Conservation (phyloP, 75 land plant species). For the Gnetum montanum region DNA sequence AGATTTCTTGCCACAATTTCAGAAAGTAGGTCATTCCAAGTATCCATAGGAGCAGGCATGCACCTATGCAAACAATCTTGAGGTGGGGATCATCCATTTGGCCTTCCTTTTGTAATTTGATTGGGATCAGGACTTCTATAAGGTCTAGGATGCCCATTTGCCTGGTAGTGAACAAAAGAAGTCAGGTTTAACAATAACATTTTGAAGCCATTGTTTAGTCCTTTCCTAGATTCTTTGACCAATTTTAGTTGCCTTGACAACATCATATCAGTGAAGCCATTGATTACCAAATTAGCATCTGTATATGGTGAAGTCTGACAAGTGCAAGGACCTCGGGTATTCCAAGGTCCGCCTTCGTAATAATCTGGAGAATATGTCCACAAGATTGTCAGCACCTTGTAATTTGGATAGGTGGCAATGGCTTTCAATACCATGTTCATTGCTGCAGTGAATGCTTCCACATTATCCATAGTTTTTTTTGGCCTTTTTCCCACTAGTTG, state of each 20-base stretch:
- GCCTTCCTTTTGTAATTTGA: conserved; percentile 49
- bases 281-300: conserved; percentile 21
- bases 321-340: conserved; percentile 90
- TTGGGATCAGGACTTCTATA: conserved; percentile 74
- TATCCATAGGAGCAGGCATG: conserved; percentile 97
- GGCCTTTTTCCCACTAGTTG: conserved; percentile 40
- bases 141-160: conserved; percentile 95
- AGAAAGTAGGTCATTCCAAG: conserved; percentile 81
- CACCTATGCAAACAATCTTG: conserved; percentile 99
- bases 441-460: conserved; percentile 53
- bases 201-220: conserved; percentile 20
- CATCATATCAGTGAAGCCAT: conserved; percentile 56
- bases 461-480: conserved; percentile 20
- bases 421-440: conserved; percentile 53
- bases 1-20: conserved; percentile 55
- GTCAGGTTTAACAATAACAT: conserved; percentile 72
- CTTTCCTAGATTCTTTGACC: conserved; percentile 29
- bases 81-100: conserved; percentile 68
- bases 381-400: conserved; percentile 69
- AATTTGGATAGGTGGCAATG: conserved; percentile 38
- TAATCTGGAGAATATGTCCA: conserved; percentile 87
- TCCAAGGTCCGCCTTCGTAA: conserved; percentile 90
- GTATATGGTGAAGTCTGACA: conserved; percentile 56
- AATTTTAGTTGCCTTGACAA: conserved; percentile 50
- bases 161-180: conserved; percentile 43